Evolutionary conservation across 305 asterid genomes (phyloP), one percentile per base, ranked within the genome.

Genomic region (Ruellia speciosa): DNA sequence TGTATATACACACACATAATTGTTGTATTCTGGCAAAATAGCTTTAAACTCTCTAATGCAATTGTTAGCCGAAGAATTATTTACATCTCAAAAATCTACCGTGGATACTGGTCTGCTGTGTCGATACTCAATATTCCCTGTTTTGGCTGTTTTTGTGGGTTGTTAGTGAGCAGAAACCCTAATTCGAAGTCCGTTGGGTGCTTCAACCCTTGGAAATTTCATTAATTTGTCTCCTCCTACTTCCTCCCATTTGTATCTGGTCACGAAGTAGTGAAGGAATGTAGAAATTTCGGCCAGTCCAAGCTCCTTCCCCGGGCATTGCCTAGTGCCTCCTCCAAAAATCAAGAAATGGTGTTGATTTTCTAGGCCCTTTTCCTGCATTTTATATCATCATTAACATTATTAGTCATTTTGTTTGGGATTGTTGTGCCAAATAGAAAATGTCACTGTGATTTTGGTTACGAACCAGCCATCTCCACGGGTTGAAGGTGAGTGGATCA

Each of bases 401-500:
- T 53, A 45, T 49, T 54, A 58, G 67, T 5, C 3, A 11, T 49
- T 20, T 20, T 53, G 19, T 4, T 31, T 37, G 17, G 57, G 33
- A 37, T 31, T 34, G 12, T 6, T 46, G 33, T 49, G 41, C 12
- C 31, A 24, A 24, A 37, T 37, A 37, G 12, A 37, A 37, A 6
- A 6, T 37, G 1, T 37, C 12, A 7, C 9, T 37, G 12, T 37
- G 12, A 2, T 13, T 4, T 63, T 18, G 33, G 37, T 49, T 59
- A 83, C 96, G 35, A 39, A 90, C 97, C 96, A 90, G 79, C 97
- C 99, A 93, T 88, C 99, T 82, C 99, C 95, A 84, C 10, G 99
- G 99, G 59, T 88, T 93, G 79, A 93, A 93, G 56, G 85, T 75
- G 0, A 67, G 75, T 9, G 99, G 97, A 66, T 88, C 94, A 6